Conservation (phyloP, 495 filamentous ascomycete species). For the Neurospora sp. region DNA sequence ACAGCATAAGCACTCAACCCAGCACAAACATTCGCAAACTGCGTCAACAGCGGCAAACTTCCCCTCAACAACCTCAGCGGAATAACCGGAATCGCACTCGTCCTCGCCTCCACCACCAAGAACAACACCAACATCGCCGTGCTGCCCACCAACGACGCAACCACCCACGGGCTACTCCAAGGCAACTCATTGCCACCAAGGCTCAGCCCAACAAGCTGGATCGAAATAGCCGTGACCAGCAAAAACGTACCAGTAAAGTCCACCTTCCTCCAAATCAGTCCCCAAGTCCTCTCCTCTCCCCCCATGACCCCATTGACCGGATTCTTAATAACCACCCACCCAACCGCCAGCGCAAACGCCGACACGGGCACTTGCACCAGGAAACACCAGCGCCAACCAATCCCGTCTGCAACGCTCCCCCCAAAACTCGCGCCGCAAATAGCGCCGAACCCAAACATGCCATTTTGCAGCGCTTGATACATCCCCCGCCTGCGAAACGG, state of each 20-base stretch:
- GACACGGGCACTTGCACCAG: constrained; percentile 43
- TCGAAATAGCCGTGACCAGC: constrained; percentile 47
- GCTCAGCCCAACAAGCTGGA: constrained; percentile 49
- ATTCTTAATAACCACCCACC: constrained; percentile 43
- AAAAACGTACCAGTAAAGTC: constrained; percentile 46
- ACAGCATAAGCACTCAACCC: constrained; percentile 57
- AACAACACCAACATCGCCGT: constrained; percentile 39
- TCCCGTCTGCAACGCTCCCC: constrained; percentile 36
- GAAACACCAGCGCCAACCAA: constrained; percentile 44
- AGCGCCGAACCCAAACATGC: constrained; percentile 46
- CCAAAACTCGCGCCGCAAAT: constrained; percentile 40
- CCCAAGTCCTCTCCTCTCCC: constrained; percentile 11
- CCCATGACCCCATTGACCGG: constrained; percentile 9
- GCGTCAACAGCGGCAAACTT: constrained; percentile 39
- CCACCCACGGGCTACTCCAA: constrained; percentile 47
- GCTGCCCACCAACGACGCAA: constrained; percentile 42
- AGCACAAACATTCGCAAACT: constrained; percentile 51
- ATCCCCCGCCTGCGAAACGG: constrained; percentile 52
- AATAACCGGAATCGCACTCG: constrained; percentile 50
- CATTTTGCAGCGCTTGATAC: constrained; percentile 57
- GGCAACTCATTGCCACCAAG: constrained; percentile 53
- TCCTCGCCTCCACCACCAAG: constrained; percentile 44
- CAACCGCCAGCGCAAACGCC: constrained; percentile 40
- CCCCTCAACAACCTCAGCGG: constrained; percentile 48
- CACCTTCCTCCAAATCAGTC: constrained; percentile 41